These are phyloP conservation scores for Paraphoma chrysanthemicola DNA, from an alignment of 2,329 filamentous ascomycete genomes.

Conservation along the genomic window DNA sequence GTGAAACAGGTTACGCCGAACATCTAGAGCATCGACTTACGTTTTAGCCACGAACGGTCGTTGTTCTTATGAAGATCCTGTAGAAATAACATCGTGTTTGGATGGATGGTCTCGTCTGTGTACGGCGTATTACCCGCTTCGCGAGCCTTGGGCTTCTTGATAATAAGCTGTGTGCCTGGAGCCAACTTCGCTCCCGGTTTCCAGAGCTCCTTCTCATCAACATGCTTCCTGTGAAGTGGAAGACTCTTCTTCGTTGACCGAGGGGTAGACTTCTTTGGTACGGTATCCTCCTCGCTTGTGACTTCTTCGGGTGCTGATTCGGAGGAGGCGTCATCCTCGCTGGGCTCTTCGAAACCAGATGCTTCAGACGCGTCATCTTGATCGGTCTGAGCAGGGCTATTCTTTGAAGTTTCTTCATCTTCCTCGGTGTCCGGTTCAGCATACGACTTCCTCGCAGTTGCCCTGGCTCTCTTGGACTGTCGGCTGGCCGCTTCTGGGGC, in stretches of 20 bases:
- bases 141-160: conserved; percentile 69
- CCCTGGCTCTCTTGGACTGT: conserved; percentile 45
- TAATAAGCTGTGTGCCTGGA: conserved; percentile 66
- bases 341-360: conserved; percentile 53
- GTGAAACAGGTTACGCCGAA: too few species aligned
- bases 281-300: conserved; percentile 35
- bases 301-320: conserved; percentile 43
- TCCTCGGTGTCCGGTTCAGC: conserved; percentile 39
- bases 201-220: conserved; percentile 61
- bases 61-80: conserved; percentile 66
- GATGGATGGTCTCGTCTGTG: conserved; percentile 64
- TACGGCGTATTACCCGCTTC: conserved; percentile 66
- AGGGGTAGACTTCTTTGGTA: conserved; percentile 32
- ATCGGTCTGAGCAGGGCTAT: conserved; percentile 32
- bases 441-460: conserved; percentile 42
- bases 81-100: conserved; percentile 69
- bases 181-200: conserved; percentile 63
- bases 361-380: conserved; percentile 41
- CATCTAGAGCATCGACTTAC: conserved; percentile 48
- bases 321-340: conserved; percentile 34
- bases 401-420: conserved; percentile 28
- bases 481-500: conserved; percentile 39
- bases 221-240: conserved; percentile 28
- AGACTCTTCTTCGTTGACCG: conserved; percentile 27
- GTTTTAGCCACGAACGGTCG: conserved; percentile 69